Base-by-base conservation (phyloP, 495 filamentous ascomycete genomes). In the Rostrohypoxylon terebratum region DNA sequence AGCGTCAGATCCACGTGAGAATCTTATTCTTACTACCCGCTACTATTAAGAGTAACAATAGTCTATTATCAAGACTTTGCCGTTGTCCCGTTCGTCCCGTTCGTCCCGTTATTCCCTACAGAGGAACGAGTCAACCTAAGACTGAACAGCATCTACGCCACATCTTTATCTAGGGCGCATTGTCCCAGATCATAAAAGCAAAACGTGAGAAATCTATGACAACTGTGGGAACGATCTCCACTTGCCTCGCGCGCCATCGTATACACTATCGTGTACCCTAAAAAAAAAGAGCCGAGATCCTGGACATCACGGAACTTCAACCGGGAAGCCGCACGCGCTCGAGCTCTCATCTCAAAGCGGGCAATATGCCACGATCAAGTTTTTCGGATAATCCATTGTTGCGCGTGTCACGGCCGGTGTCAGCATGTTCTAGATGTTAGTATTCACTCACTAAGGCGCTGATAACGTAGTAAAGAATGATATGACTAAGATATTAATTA, bases 401-500 rank as follows among this genome's bases (percentile, higher is more conserved):
- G 68, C 91, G 92, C 78, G 95, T 98, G 54, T 95, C 92, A 76
- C 88, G 95, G 55, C 94, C 95, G 4, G 94, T 97, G 38, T 94
- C 93, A 63, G 95, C 95, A 4, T 98, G 95, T 81, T 93, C 92
- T 58, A 89, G 93, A 86, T 98, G 95, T 87, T 65, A 83, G 84
- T 79, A 44, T 16, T 59, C 36, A 40, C 48, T 16, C 58, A 31
- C 3, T 18, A 55, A 14, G 58, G 8, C 33, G 6, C n/a, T 20
- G 23, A 44, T 59, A 65, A 9, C 18, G 34, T 66, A 50, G 34
- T 66, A 50, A 23, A 66, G 62, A 69, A 51, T 14, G 51, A 20
- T 42, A 23, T 28, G 21, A 68, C 77, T 81, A 71, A 79, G 69
- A 48, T 57, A 31, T 13, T 21, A 51, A 31, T 13, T 21, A 36